A percentile compares a stretch with the other conserved stretches of the same genome.
Evolutionary conservation across 2,329 filamentous ascomycete genomes (phyloP).

Genomic region (Pyrenophora teres): DNA sequence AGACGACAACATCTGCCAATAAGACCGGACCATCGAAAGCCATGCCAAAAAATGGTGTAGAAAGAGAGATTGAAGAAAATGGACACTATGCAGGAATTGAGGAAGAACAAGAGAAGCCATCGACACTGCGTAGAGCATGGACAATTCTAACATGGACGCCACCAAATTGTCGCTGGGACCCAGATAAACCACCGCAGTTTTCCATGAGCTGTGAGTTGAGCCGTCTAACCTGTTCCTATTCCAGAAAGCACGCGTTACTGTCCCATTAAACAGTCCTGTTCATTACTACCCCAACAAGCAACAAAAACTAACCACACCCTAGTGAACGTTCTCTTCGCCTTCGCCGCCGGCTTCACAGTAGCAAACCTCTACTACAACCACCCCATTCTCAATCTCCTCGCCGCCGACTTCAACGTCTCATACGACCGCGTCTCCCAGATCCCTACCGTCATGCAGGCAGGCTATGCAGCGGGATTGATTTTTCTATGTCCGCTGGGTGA

Average conservation of each 20-base stretch:
- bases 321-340: conserved; percentile 72
- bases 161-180: conserved; percentile 69
- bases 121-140: conserved; percentile 29
- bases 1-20: not conserved
- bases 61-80: not conserved
- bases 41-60: not conserved
- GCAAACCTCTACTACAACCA: conserved; percentile 84
- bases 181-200: conserved; percentile 68
- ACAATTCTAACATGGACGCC: conserved; percentile 63
- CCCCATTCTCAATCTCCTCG: conserved; percentile 76
- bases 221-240: too few relatives aligned
- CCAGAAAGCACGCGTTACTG: too few relatives aligned
- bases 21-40: not conserved
- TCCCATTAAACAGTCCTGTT: too few relatives aligned
- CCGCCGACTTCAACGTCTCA: conserved; percentile 69
- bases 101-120: conserved; percentile 1
- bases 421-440: conserved; percentile 71
- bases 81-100: not conserved
- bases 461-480: conserved; percentile 74
- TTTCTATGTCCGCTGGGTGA: conserved; percentile 79
- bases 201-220: conserved; percentile 56
- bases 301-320: not conserved
- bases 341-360: conserved; percentile 73
- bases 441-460: conserved; percentile 77
- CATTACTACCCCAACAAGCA: not conserved